A percentile compares a stretch with the other conserved stretches of the same genome.
These are phyloP conservation scores for Hemileia vastatrix DNA, from an alignment of 1,284 basidiomycete genomes.

Conservation along the genomic window DNA sequence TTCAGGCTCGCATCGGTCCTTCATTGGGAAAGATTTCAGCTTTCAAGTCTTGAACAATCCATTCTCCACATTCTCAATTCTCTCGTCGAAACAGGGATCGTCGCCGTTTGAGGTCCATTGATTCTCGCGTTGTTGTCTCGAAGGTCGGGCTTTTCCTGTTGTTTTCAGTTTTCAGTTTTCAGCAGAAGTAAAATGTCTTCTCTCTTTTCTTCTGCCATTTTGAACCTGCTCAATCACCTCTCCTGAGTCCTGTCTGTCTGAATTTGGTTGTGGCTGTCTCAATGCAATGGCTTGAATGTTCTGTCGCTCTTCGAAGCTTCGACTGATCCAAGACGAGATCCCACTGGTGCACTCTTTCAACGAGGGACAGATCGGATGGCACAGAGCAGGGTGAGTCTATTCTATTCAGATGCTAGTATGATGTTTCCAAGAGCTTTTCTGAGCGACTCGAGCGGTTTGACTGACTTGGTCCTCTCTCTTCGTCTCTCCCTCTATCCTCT, in stretches of 20 bases:
- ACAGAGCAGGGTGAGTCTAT: constrained; percentile 87
- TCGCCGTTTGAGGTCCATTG: no score
- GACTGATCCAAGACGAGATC: constrained; percentile 57
- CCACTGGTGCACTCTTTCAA: constrained; percentile 49
- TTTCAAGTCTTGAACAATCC: no score
- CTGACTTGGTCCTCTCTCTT: not conserved
- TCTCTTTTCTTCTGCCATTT: constrained; percentile 85
- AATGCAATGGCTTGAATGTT: no score
- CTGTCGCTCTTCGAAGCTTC: no score
- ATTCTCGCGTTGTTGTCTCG: no score
- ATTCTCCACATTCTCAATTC: no score
- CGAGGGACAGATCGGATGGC: constrained; percentile 84
- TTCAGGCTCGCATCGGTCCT: not conserved
- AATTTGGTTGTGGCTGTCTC: constrained; percentile 78
- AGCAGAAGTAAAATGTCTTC: constrained; percentile 88
- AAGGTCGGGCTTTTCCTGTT: constrained; percentile 57
- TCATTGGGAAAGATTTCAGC: constrained; percentile 52
- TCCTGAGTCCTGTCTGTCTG: constrained; percentile 66
- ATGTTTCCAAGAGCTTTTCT: no score
- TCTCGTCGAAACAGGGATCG: no score
- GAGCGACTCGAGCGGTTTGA: no score
- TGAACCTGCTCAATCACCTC: constrained; percentile 72
- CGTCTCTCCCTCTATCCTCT: not conserved
- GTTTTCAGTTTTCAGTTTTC: constrained; percentile 96
- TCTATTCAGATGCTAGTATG: no score